Evolutionary conservation across 306 rosid genomes (phyloP), one percentile per base, ranked within the genome.

Genomic region (Amphicarpaea edgeworthii): DNA sequence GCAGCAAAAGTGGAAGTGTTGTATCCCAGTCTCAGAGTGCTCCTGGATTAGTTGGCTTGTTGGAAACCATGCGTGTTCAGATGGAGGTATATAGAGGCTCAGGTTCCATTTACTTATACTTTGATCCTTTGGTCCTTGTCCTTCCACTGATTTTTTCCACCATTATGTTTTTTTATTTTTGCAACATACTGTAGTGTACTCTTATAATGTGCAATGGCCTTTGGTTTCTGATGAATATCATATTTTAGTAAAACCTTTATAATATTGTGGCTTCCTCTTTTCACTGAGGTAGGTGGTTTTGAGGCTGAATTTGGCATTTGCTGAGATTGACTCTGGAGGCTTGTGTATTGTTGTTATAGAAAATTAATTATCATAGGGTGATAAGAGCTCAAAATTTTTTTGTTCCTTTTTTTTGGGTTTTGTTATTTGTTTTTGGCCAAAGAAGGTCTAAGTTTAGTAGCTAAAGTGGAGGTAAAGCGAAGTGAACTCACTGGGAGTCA

Each of bases 61-160:
- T 95, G 81, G 99, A 95, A 87, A 86, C 87, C 83, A 89, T 95
- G 97, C 97, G 99, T 68, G 92, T 92, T 77, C 99, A 95, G 78
- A 87, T 95, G 97, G 99, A 95, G 98, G 97, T 95, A 90, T 57
- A 59, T 24, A 32, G 24, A 24, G 46, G 30, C 53, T 67, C 49
- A 57, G 61, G 32, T 60, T 62, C 84, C 60, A 15, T 42, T 75
- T 60, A 51, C 61, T 49, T 68, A 58, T 72, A 9, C 45, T 75
- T 70, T 38, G 73, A 20, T 70, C 47, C 24, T 34, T 47, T 10
- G 34, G 38, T 63, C 64, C 34, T n/a, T n/a, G n/a, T n/a, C n/a
- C n/a, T 61, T 30, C 50, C 20, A 8, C 77, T 26, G 70, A 20
- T 73, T 54, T 77, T 63, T 73, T 58, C 55, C 17, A 3, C 77